Base-by-base conservation (phyloP, 2,329 filamentous ascomycete species). In the Trichoderma hamatum region DNA sequence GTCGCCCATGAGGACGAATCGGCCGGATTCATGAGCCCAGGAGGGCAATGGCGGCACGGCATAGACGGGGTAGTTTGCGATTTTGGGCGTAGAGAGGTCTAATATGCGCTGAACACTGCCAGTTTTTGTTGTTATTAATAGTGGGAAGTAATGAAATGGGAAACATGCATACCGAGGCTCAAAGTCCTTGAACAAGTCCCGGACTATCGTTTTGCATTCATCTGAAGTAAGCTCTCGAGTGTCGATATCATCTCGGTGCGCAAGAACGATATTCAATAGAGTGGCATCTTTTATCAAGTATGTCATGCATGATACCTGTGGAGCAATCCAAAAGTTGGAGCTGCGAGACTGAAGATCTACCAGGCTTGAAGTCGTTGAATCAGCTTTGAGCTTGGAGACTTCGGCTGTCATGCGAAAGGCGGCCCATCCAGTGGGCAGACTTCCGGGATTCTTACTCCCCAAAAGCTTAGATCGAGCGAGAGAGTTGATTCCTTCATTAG, bases 261-360 rank as follows among this genome's bases (percentile, higher is more conserved):
- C 81, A 0, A 83, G 74, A 0, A 83, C 82, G 76, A 83, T 79
- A 70, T 83, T 83, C 72, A 82, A 82, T 1, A 79, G 74, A 51
- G 78, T 77, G 1, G 80, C 79, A 3, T 75, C 75, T 1, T 79
- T 76, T 5, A 84, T 83, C 7, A 76, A 76, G 70, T 82, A 82
- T 1, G 80, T 79, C 81, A 84, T 84, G 28, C 81, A 80, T 58
- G 83, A 82, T 4, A 78, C 71, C 19, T 77, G 72, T 21, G 81
- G 75, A 11, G 81, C 81, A 46, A 83, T 77, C 81, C 80, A 73
- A 78, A 65, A n/a, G 28, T 58, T 64, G 11, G 30, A 72, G 51
- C 65, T 68, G 21, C 55, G n/a, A 32, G 71, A 69, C 5, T 70
- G 56, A 24, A 70, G 32, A 59, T 81, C 76, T 5, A 82, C 69